Base-by-base conservation (phyloP, 441 rosid species). In the Populus hybrid region DNA sequence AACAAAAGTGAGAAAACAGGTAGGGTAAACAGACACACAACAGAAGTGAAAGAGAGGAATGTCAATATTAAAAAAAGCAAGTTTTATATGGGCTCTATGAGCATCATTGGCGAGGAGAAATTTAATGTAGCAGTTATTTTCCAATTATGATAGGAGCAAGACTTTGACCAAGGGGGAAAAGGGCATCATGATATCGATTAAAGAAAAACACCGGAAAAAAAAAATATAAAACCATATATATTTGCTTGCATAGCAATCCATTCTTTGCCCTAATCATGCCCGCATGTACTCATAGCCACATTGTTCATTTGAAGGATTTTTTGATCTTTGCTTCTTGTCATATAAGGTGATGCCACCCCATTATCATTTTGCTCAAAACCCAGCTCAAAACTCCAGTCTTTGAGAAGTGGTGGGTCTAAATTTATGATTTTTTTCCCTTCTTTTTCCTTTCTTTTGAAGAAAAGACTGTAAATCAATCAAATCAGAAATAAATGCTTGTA, bases 231-330 rank as follows among this genome's bases (percentile, higher is more conserved):
- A 31, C 0, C 24, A 36, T 14, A 69, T 6, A 38, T 23, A 76
- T 24, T 74, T 79, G 81, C 83, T 82, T 83, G 78, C 69, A 79
- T 26, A 70, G 75, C 76, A 83, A 79, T 71, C 42, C 29, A 64
- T 79, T 83, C 85, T 83, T 74, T 71, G 81, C 64, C 74, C 59
- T 74, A 79, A 83, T 83, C 81, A 79, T 83, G 56, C 14, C 40
- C 40, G 31, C 69, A 38, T 79, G 79, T 71, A 74, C 68, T 79
- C 80, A 66, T 79, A 59, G 45, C 53, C 64, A 76, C 82, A 76
- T 16, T 74, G 29, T 80, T 80, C 82, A 79, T 76, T 56, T 61
- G 23, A 66, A 74, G 77, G 76, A 38, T n/a, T n/a, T n/a, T n/a
- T n/a, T n/a, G n/a, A 76, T 79, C 33, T 73, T 50, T 72, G 31